A percentile compares a stretch with the other conserved stretches of the same genome.
These are phyloP conservation scores for Boletus fagicola DNA, from an alignment of 768 basidiomycete species.

Conservation along the genomic window DNA sequence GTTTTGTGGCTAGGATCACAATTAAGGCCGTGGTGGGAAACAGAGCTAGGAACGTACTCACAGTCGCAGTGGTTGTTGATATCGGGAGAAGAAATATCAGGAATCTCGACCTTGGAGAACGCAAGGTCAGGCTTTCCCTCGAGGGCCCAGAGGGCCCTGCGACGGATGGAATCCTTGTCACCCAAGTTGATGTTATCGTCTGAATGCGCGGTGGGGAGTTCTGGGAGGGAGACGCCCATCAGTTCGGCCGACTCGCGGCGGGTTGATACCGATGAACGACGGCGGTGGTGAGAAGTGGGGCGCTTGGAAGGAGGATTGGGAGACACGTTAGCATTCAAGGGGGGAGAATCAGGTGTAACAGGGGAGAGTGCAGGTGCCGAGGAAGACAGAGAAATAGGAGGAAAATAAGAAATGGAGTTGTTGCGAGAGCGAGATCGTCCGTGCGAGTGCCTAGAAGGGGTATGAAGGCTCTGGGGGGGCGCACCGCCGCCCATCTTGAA, in stretches of 20 bases:
- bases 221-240: slow-evolving; percentile 78
- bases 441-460: slow-evolving; percentile 35
- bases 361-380: slow-evolving; percentile 38
- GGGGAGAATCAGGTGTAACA: slow-evolving; percentile 37
- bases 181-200: slow-evolving; percentile 69
- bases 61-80: slow-evolving; percentile 62
- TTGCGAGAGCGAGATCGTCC: slow-evolving; percentile 66
- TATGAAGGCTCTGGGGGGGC: slow-evolving; percentile 38
- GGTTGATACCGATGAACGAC: slow-evolving; percentile 86
- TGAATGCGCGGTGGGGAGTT: slow-evolving; percentile 55
- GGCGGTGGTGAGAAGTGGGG: slow-evolving; percentile 74
- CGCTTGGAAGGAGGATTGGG: slow-evolving; percentile 44
- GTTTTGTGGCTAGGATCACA: slow-evolving; percentile 50
- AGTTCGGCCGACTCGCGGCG: slow-evolving; percentile 87
- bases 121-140: slow-evolving; percentile 77
- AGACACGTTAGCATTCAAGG: slow-evolving; percentile 21
- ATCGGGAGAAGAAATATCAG: slow-evolving; percentile 65
- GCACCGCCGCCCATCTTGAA: slow-evolving; percentile 60
- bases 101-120: slow-evolving; percentile 80
- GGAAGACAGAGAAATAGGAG: slow-evolving; percentile 35
- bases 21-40: neutral
- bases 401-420: slow-evolving; percentile 44
- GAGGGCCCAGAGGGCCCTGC: slow-evolving; percentile 80
- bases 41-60: slow-evolving; percentile 38
- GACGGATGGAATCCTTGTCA: slow-evolving; percentile 76